Conservation (phyloP, 1,284 basidiomycete species). For the Phenoliferia sp. region DNA sequence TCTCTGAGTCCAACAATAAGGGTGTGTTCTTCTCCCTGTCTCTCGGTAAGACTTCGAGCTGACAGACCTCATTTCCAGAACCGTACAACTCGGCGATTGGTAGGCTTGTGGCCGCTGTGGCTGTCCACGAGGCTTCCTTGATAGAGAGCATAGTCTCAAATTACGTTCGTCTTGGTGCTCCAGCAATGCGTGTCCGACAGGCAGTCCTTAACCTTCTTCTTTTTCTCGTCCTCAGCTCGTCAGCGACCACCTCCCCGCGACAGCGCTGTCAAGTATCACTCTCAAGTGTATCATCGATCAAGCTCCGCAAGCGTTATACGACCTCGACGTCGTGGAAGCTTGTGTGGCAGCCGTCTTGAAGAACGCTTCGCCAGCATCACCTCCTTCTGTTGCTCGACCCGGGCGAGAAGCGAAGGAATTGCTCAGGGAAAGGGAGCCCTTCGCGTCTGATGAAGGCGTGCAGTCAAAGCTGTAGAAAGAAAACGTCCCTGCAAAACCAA, state of each 20-base stretch:
- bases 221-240: no score
- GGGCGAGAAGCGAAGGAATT: conserved; percentile 78
- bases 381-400: conserved; percentile 69
- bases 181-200: no score
- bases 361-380: conserved; percentile 48
- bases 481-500: no score
- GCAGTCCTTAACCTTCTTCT: no score
- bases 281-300: conserved; percentile 59
- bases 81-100: conserved; percentile 67
- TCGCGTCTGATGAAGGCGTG: conserved; percentile 35
- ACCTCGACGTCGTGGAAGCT: conserved; percentile 54
- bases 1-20: conserved; percentile 64
- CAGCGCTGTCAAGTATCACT: conserved; percentile 59
- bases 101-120: conserved; percentile 61
- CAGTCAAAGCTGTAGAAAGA: conserved; percentile 19
- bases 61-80: conserved; percentile 49
- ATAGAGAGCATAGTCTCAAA: conserved; percentile 67
- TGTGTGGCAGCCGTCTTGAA: conserved; percentile 64
- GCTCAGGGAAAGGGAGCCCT: conserved; percentile 49
- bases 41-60: conserved; percentile 9
- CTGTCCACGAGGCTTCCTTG: conserved; percentile 56
- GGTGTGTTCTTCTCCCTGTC: conserved; percentile 48
- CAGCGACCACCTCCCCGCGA: conserved; percentile 60
- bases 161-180: no score
- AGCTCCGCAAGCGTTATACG: conserved; percentile 60